Conservation (phyloP, 2,329 filamentous ascomycete species). For the Aspergillus sp. region DNA sequence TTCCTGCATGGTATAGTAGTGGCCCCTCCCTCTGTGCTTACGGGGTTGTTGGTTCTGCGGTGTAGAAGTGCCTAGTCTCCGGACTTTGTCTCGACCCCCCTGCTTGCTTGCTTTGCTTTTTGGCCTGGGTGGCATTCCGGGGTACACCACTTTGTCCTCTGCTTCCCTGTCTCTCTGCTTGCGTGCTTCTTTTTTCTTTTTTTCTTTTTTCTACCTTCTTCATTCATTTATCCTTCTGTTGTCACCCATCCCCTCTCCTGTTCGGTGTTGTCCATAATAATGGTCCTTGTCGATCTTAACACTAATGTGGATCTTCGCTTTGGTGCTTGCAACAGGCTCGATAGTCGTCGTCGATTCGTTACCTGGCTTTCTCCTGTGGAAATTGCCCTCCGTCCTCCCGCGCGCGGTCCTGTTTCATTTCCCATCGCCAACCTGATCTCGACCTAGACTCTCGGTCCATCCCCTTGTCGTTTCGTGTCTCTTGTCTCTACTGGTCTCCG, state of each 20-base stretch:
- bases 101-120: not conserved
- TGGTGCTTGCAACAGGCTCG: not conserved
- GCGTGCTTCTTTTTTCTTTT: not conserved
- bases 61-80: not conserved
- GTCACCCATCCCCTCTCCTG: not conserved
- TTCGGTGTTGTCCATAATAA: not conserved
- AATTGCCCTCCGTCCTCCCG: not conserved
- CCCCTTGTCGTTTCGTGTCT: not conserved
- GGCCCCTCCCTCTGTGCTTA: not conserved
- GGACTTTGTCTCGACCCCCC: not conserved
- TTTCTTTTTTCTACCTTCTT: not conserved
- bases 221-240: not conserved
- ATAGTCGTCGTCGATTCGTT: not conserved
- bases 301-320: not conserved
- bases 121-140: not conserved
- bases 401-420: not conserved
- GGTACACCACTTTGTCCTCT: not conserved
- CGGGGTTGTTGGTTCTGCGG: not conserved
- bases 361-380: not conserved
- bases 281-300: not conserved
- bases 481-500: not conserved
- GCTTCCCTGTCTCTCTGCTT: not conserved
- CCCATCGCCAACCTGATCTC: not conserved
- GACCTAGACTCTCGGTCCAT: not conserved
- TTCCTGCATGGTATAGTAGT: not conserved